phyloP scores from a whole-genome alignment of 139 green algal genomes.

The Yamagishiella unicocca region DNA sequence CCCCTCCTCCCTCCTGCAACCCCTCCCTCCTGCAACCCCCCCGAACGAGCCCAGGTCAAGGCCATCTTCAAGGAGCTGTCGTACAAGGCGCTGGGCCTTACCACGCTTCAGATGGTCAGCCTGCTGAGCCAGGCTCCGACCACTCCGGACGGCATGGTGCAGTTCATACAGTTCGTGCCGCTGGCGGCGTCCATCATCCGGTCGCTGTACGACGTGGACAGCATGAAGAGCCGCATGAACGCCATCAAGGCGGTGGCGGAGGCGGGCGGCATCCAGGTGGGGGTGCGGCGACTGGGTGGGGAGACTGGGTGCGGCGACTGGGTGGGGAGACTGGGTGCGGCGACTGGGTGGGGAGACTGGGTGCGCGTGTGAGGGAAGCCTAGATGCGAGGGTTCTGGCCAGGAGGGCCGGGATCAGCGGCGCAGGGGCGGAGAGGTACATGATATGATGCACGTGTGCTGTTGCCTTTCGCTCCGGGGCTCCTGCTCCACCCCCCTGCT shows the following conservation, averaged over 20 bases:
- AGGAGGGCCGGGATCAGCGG: neutral
- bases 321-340: no score
- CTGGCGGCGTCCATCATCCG: slow-evolving; percentile 57
- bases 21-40: neutral
- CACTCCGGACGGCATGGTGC: slow-evolving; percentile 55
- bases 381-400: neutral
- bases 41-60: slow-evolving; percentile 42
- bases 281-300: neutral
- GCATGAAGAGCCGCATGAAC: slow-evolving; percentile 56
- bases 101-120: slow-evolving; percentile 56
- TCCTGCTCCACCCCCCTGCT: neutral
- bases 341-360: neutral
- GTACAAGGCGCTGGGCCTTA: slow-evolving; percentile 54
- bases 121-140: slow-evolving; percentile 56
- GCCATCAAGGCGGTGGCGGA: slow-evolving; percentile 54
- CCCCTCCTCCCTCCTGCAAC: neutral
- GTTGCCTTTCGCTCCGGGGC: neutral
- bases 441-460: neutral
- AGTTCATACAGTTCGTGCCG: slow-evolving; percentile 63
- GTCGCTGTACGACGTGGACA: slow-evolving; percentile 60
- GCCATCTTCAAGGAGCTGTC: slow-evolving; percentile 59
- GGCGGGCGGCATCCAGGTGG: slow-evolving; percentile 49
- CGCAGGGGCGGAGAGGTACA: neutral
- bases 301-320: no score
- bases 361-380: neutral